Percentiles rank a stretch among this genome's conserved stretches.
Conservation (phyloP, 106 monocot species). For the Allium fistulosum region DNA sequence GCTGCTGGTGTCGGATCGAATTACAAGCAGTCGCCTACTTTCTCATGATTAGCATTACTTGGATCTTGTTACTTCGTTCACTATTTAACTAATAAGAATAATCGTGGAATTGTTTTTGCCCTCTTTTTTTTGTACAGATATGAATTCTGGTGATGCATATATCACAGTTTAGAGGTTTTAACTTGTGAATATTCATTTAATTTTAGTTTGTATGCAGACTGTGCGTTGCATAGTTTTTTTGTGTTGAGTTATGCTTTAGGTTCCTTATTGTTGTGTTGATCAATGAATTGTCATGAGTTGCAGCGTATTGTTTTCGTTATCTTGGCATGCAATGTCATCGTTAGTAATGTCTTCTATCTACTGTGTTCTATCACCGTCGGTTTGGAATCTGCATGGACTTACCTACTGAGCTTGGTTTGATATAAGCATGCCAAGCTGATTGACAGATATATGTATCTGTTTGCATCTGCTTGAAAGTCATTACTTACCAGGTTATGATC, state of each 20-base stretch:
- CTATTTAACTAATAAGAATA: not conserved
- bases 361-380: not conserved
- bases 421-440: too few relatives aligned
- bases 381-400: not conserved
- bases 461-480: too few relatives aligned
- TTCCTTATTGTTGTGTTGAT: not conserved
- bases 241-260: not conserved
- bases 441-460: too few relatives aligned
- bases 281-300: not conserved
- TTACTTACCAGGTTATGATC: too few relatives aligned
- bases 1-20: conserved; percentile 14
- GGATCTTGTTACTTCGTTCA: not conserved
- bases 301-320: not conserved
- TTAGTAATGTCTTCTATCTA: not conserved
- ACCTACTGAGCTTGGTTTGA: too few relatives aligned
- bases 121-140: conserved; percentile 3
- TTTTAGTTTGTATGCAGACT: too few relatives aligned
- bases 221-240: not conserved
- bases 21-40: conserved; percentile 51
- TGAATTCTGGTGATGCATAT: not conserved
- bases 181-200: not conserved
- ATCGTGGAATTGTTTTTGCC: not conserved
- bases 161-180: conserved; percentile 2
- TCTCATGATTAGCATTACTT: conserved; percentile 4
- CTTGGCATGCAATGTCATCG: not conserved